Evolutionary conservation across 805 yeast species (phyloP).

Genomic region (Lachancea nothofagi): DNA sequence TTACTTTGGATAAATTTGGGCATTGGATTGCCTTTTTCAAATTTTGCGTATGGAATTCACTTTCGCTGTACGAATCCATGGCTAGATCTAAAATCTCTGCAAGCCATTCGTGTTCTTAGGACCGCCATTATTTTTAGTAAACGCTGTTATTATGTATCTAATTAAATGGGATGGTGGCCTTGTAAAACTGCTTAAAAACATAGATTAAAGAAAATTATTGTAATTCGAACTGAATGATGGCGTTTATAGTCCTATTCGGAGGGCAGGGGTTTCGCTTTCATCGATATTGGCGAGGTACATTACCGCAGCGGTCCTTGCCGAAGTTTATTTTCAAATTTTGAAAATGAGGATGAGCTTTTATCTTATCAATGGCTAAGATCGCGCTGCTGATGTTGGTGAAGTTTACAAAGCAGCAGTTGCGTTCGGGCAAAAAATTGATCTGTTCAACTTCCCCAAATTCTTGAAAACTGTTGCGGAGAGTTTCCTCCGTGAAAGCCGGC

Average conservation of each 20-base stretch:
- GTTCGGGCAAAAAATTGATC: slow-evolving; percentile 77
- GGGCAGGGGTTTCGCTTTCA: slow-evolving; percentile 11
- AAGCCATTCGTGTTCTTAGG: no score
- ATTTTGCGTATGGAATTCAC: no score
- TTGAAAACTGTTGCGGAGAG: slow-evolving; percentile 66
- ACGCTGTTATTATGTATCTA: no score
- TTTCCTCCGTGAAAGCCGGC: slow-evolving; percentile 44
- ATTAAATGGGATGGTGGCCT: no score
- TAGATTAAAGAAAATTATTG: no score
- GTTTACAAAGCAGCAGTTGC: slow-evolving; percentile 86
- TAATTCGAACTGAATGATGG: slow-evolving; percentile 1
- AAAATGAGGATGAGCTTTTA: slow-evolving; percentile 67
- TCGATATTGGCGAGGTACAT: slow-evolving; percentile 67
- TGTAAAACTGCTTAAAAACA: no score
- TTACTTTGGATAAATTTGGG: no score
- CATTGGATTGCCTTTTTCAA: no score
- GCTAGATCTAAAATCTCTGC: no score
- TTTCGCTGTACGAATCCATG: no score
- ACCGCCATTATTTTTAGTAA: no score
- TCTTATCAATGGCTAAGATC: slow-evolving; percentile 86
- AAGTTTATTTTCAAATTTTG: slow-evolving; percentile 74
- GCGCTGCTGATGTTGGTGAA: slow-evolving; percentile 89
- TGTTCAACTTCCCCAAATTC: slow-evolving; percentile 94
- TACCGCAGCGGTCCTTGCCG: slow-evolving; percentile 94
- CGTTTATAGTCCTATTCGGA: neutral